Conservation (phyloP, 345 rosid species). For the Euphorbia tirucalli region DNA sequence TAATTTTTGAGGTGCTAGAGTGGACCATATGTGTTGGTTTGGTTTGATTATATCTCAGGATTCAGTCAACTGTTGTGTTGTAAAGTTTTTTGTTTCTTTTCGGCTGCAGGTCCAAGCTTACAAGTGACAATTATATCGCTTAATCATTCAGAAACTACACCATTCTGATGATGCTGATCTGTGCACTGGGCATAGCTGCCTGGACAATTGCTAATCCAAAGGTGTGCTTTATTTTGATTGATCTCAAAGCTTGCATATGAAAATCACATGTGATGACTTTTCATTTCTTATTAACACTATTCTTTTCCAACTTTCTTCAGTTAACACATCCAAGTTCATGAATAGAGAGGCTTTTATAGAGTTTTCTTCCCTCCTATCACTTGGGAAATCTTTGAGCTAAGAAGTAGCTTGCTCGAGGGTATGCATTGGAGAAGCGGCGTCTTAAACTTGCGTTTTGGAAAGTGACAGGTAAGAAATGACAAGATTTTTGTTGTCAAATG, state of each 20-base stretch:
- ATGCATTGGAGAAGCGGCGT: not conserved
- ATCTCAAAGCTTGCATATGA: not conserved
- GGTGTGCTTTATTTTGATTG: not conserved
- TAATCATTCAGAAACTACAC: not conserved
- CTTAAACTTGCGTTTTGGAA: too few relatives aligned
- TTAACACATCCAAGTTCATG: not conserved
- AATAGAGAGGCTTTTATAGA: not conserved
- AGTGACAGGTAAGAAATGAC: not conserved
- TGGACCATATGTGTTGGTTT: not conserved
- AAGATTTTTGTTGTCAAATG: not conserved
- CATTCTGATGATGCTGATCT: not conserved
- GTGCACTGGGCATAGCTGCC: not conserved
- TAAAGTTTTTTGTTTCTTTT: not conserved
- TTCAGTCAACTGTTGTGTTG: not conserved
- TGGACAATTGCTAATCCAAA: not conserved
- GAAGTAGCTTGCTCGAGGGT: not conserved
- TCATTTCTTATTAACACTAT: not conserved
- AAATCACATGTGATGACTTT: not conserved
- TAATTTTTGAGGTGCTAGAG: not conserved
- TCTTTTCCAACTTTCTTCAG: not conserved
- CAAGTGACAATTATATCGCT: not conserved
- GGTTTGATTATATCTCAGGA: not conserved
- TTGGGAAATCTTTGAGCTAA: not conserved
- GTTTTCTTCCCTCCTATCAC: not conserved
- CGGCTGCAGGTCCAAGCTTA: constrained; percentile 7